Conservation (phyloP, 1,139 yeast genomes). For the Petasospora fabianii region DNA sequence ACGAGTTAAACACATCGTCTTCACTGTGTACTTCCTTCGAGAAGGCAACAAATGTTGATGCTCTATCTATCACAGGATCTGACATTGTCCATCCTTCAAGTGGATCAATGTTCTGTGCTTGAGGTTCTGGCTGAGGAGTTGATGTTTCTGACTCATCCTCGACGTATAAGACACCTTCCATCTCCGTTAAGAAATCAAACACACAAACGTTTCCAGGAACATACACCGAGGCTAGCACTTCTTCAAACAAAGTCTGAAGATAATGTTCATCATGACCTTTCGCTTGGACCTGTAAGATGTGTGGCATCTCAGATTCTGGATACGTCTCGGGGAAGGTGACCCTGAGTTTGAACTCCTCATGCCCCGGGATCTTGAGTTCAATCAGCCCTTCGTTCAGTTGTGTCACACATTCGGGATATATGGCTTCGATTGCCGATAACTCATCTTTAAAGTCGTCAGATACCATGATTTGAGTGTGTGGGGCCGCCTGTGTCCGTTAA, state of each 20-base stretch:
- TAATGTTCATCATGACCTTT: constrained; percentile 37
- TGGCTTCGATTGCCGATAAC: constrained; percentile 78
- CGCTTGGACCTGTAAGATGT: constrained; percentile 47
- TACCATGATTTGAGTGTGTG: constrained; percentile 9
- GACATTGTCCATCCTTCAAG: constrained; percentile 71
- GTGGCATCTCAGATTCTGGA: constrained; percentile 59
- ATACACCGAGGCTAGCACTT: constrained; percentile 48
- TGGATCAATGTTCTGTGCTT: constrained; percentile 34
- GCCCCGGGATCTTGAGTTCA: constrained; percentile 59
- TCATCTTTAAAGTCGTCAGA: constrained; percentile 70
- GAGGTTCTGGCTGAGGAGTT: background rate
- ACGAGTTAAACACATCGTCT: constrained; percentile 55
- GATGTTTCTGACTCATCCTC: constrained; percentile 28
- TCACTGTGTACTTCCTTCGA: constrained; percentile 59
- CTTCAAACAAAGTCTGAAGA: constrained; percentile 42
- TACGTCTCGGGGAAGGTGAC: constrained; percentile 67
- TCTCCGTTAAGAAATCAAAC: constrained; percentile 70
- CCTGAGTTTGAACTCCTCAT: constrained; percentile 53
- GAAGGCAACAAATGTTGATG: constrained; percentile 80
- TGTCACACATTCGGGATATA: constrained; percentile 63
- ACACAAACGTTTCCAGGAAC: constrained; percentile 65
- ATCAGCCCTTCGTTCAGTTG: constrained; percentile 41
- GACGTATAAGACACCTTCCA: constrained; percentile 47
- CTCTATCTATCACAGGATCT: constrained; percentile 76
- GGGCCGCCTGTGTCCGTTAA: background rate